phyloP scores from a whole-genome alignment of 1,139 yeast species.

The Protomyces pachydermus region DNA sequence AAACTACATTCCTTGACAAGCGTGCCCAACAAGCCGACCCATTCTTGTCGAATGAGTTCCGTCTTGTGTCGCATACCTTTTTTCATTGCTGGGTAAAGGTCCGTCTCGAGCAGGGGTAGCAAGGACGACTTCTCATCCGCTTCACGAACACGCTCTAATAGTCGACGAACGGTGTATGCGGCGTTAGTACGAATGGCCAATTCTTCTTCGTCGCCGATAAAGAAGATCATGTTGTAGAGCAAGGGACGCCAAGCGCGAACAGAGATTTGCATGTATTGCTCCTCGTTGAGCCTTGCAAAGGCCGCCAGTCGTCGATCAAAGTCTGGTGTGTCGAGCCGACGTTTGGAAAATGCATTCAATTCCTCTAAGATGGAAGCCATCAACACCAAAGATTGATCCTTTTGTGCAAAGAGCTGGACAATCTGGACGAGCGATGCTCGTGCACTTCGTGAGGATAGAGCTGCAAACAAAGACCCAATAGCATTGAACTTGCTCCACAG shows the following conservation, averaged over 20 bases:
- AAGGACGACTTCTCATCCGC: constrained; percentile 39
- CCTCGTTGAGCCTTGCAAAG: constrained; percentile 60
- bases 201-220: constrained; percentile 73
- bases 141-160: constrained; percentile 51
- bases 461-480: constrained; percentile 56
- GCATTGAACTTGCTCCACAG: constrained; percentile 52
- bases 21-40: constrained; percentile 60
- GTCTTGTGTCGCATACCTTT: constrained; percentile 60
- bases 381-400: constrained; percentile 45
- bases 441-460: constrained; percentile 55
- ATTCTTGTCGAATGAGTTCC: constrained; percentile 68
- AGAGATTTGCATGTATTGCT: constrained; percentile 44
- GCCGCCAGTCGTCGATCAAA: constrained; percentile 69
- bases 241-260: constrained; percentile 76
- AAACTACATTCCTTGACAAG: constrained; percentile 50
- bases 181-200: constrained; percentile 77
- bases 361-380: constrained; percentile 55
- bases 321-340: constrained; percentile 68
- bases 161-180: constrained; percentile 57
- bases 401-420: constrained; percentile 55
- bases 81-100: constrained; percentile 62
- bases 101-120: constrained; percentile 49
- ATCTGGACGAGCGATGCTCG: constrained; percentile 59
- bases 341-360: constrained; percentile 62
- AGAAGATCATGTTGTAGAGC: constrained; percentile 61